Conservation (phyloP, 768 basidiomycete species). For the Leucocoprinus sp. region DNA sequence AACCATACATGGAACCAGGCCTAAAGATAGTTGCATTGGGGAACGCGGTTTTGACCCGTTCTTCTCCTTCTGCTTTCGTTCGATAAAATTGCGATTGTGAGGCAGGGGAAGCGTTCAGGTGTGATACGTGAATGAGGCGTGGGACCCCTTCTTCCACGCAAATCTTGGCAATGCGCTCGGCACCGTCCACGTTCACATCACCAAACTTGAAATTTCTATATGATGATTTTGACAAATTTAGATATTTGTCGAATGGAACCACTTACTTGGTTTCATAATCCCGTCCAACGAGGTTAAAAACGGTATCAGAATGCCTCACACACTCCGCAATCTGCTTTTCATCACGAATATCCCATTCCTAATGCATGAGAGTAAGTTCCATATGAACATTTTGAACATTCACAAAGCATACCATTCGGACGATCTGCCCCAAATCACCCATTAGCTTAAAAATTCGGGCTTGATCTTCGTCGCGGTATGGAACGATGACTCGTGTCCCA, state of each 20-base stretch:
- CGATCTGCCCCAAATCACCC: constrained; percentile 96
- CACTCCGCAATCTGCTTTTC: constrained; percentile 91
- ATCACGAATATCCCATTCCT: constrained; percentile 96
- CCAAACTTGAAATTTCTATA: constrained; percentile 80
- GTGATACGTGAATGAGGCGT: constrained; percentile 89
- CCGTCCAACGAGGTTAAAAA: constrained; percentile 92
- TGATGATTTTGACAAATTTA: constrained; percentile 9
- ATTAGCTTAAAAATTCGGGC: constrained; percentile 84
- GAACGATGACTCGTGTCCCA: constrained; percentile 90
- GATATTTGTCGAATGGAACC: neutral
- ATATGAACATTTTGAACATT: constrained; percentile 1
- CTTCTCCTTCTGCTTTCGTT: constrained; percentile 86
- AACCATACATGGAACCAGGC: constrained; percentile 83
- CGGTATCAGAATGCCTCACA: constrained; percentile 88
- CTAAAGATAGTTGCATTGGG: constrained; percentile 82
- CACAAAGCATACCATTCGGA: constrained; percentile 68
- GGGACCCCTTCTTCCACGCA: constrained; percentile 71
- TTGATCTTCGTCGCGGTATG: constrained; percentile 93
- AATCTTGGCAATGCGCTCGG: constrained; percentile 79
- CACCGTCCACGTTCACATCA: constrained; percentile 76
- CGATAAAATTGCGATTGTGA: constrained; percentile 82
- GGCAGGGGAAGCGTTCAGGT: constrained; percentile 77
- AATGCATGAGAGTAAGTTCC: constrained; percentile 12
- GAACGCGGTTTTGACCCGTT: constrained; percentile 75
- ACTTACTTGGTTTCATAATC: constrained; percentile 93